These are phyloP conservation scores for Teratosphaeria epicoccoides DNA, from an alignment of 2,329 filamentous ascomycete genomes.

Conservation along the genomic window DNA sequence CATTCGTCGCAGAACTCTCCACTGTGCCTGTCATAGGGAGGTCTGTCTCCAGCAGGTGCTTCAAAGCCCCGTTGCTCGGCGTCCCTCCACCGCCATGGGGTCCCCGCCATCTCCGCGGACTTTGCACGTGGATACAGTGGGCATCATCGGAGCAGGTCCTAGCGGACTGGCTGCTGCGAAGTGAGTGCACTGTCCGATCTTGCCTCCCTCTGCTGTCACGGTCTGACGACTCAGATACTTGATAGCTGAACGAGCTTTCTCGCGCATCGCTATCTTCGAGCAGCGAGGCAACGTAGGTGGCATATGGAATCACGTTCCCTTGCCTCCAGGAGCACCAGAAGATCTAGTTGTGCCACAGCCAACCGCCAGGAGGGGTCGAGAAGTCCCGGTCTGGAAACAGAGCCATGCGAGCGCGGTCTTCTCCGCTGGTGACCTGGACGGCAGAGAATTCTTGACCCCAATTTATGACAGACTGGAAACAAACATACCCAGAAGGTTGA, in stretches of 20 bases:
- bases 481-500: conserved; percentile 73
- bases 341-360: conserved; percentile 53
- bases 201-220: background rate
- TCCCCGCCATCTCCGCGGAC: conserved; percentile 26
- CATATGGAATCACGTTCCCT: conserved; percentile 68
- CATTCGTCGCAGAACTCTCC: too few species aligned
- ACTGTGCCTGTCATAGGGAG: background rate
- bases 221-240: conserved; percentile 47
- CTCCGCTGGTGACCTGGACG: conserved; percentile 4
- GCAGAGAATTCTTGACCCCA: conserved; percentile 58
- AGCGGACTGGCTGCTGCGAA: conserved; percentile 69
- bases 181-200: conserved; percentile 22
- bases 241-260: conserved; percentile 57
- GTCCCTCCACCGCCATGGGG: conserved; percentile 24
- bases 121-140: conserved; percentile 48
- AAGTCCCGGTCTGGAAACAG: conserved; percentile 48
- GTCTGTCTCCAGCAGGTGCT: background rate
- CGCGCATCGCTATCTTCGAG: conserved; percentile 67
- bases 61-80: too few species aligned
- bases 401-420: conserved; percentile 6
- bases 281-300: conserved; percentile 69
- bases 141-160: conserved; percentile 74
- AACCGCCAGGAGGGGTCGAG: conserved; percentile 48
- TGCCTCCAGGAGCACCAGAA: conserved; percentile 34
- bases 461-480: conserved; percentile 76